Conservation (phyloP, 2,329 filamentous ascomycete species). For the Ascochyta rabiei region DNA sequence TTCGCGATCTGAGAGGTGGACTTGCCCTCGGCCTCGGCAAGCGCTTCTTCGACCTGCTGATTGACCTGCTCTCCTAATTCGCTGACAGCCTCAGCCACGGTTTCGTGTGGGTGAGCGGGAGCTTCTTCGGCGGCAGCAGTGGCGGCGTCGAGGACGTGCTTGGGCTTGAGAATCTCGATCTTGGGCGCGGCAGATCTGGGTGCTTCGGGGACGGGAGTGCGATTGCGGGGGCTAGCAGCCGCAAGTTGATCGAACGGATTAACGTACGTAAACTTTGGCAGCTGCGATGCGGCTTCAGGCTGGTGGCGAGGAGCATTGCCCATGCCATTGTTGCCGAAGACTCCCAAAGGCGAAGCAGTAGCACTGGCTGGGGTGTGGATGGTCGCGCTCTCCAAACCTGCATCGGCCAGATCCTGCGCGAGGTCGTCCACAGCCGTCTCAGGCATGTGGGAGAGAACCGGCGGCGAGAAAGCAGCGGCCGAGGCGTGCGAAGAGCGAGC, state of each 20-base stretch:
- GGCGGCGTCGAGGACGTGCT: conserved; percentile 47
- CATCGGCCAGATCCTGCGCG: conserved; percentile 53
- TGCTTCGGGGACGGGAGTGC: conserved; percentile 37
- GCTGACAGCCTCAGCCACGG: conserved; percentile 72
- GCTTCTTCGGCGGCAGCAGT: conserved; percentile 19
- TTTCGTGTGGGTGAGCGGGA: conserved; percentile 57
- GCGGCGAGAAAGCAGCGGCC: conserved; percentile 36
- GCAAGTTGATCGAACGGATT: conserved; percentile 75
- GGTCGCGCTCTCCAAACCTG: conserved; percentile 48
- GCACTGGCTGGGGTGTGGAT: conserved; percentile 31
- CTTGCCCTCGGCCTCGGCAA: conserved; percentile 56
- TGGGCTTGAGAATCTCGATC: conserved; percentile 54
- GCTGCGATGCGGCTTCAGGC: conserved; percentile 35
- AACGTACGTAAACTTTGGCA: conserved; percentile 69
- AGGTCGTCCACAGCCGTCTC: conserved; percentile 53
- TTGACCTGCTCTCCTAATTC: conserved; percentile 67
- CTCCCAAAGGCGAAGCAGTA: conserved; percentile 36
- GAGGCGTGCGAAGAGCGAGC: conserved; percentile 34
- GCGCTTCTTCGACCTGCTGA: conserved; percentile 68
- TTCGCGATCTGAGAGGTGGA: conserved; percentile 54
- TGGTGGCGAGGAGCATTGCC: conserved; percentile 42
- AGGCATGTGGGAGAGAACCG: conserved; percentile 43
- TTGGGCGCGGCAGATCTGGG: conserved; percentile 37
- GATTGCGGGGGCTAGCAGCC: conserved; percentile 67
- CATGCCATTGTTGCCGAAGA: conserved; percentile 52